Base-by-base conservation (phyloP, 2,329 filamentous ascomycete species). In the Talaromyces sp. region DNA sequence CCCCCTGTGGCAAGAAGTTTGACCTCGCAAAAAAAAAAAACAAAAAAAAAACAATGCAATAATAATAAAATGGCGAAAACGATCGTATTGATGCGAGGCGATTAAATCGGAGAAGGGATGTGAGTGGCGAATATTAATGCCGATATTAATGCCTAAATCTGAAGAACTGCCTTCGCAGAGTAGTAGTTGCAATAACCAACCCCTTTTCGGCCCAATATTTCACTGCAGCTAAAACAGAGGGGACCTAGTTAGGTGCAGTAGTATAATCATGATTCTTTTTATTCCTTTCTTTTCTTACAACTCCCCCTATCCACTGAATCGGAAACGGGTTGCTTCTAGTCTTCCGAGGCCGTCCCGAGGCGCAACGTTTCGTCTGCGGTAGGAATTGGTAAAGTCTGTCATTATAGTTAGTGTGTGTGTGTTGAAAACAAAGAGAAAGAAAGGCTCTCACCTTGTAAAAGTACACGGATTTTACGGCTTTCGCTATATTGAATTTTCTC, bases 291-390 rank as follows among this genome's bases (percentile, higher is more conserved):
- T n/a, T 52, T 21, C 48, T 52, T 29, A 29, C 48, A 52, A 24
- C 43, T 31, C 14, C 48, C n/a, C 51, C 69, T 71, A 86, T 62
- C 84, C 83, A 61, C 77, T 79, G 71, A 96, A 97, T 67, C 90
- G 88, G 79, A 97, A 97, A 65, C 90, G 86, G 24, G 88, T 86
- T 26, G 92, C 91, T 77, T 96, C 92, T 61, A 97, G 79, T 70
- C 91, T 84, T 3, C 93, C 93, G 48, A 97, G 80, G 0, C 93
- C 93, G 72, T 97, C 93, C 62, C 93, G 81, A 7, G 94, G 94
- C n/a, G 94, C 93, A 53, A 99, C 90, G 70, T 99, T 97, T 64
- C 95, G 85, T 70, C 95, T 84, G 56, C 95, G 86, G 75, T 99
- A 99, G 31, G 88, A 90, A 72, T 93, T 96, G 26, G 94, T 97